Percentiles rank a stretch among this genome's conserved stretches.
phyloP scores from a whole-genome alignment of 108 stramenopile genomes.

The Nannochloropsis gaditana region DNA sequence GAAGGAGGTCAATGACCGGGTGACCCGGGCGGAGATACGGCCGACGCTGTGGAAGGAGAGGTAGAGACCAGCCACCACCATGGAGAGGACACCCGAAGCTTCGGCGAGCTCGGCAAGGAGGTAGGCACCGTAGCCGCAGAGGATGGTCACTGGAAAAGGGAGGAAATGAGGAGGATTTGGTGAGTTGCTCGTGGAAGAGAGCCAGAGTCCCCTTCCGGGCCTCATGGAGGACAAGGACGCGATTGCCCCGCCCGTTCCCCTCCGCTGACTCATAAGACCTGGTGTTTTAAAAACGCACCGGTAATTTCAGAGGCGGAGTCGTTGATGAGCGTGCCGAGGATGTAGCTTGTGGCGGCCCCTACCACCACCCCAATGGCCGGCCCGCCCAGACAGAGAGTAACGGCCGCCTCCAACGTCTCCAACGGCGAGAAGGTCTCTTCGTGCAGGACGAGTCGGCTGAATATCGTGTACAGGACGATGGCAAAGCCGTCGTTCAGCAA shows the following conservation, averaged over 20 bases:
- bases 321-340: slow-evolving; percentile 40
- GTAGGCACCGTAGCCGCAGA: slow-evolving; percentile 71
- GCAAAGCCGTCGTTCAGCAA: slow-evolving; percentile 79
- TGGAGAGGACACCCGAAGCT: slow-evolving; percentile 69
- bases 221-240: too few relatives aligned
- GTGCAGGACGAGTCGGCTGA: slow-evolving; percentile 56
- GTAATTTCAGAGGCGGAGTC: slow-evolving; percentile 62
- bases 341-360: slow-evolving; percentile 25
- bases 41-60: slow-evolving; percentile 28
- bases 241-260: too few relatives aligned
- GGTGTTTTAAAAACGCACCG: too few relatives aligned
- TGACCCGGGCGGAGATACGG: slow-evolving; percentile 35
- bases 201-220: too few relatives aligned
- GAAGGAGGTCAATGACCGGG: slow-evolving; percentile 51
- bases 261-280: too few relatives aligned
- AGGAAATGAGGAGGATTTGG: too few relatives aligned
- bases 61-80: slow-evolving; percentile 61
- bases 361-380: slow-evolving; percentile 61
- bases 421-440: slow-evolving; percentile 46
- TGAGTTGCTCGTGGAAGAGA: too few relatives aligned
- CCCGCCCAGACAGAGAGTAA: slow-evolving; percentile 69
- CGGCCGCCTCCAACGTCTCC: slow-evolving; percentile 57
- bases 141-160: slow-evolving; percentile 52
- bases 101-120: slow-evolving; percentile 62
- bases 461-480: slow-evolving; percentile 80